Evolutionary conservation across 176 grass and related monocot species (phyloP).

Genomic region (Ananas comosus): DNA sequence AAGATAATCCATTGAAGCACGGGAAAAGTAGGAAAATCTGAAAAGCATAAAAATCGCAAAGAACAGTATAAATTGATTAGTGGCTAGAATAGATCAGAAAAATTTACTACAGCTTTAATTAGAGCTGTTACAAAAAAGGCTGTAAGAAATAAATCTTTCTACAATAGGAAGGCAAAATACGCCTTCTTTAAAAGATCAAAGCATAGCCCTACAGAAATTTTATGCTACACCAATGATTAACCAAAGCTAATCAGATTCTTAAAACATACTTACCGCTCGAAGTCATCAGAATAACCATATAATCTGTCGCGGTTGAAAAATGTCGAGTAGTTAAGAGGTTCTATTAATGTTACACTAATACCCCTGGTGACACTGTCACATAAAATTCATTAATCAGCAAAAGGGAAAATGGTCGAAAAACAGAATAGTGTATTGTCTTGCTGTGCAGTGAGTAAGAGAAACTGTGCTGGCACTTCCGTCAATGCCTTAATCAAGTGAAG

Average conservation of each 20-base stretch:
- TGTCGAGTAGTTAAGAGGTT: constrained; percentile 24
- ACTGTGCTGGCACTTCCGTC: not conserved
- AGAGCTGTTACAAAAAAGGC: not conserved
- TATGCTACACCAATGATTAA: not conserved
- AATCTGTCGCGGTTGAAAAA: constrained; percentile 50
- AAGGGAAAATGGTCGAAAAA: not conserved
- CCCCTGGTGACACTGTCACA: constrained; percentile 29
- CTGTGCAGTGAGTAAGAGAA: not conserved
- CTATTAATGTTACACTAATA: constrained; percentile 42
- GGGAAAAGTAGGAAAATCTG: constrained; percentile 54
- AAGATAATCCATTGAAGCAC: constrained; percentile 59
- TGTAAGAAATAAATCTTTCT: not conserved
- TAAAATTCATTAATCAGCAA: constrained; percentile 12
- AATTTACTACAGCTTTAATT: no score
- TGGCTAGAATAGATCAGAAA: not conserved
- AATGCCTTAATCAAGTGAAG: not conserved
- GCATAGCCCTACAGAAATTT: not conserved
- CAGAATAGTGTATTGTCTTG: not conserved
- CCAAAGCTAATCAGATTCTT: not conserved
- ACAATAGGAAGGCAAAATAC: not conserved
- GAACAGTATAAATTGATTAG: not conserved
- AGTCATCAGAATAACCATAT: constrained; percentile 51
- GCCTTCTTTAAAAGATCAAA: not conserved
- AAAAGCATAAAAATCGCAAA: constrained; percentile 2
- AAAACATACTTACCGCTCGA: constrained; percentile 33